These are phyloP conservation scores for Pelagophyceae sp. DNA, from an alignment of 352 stramenopile genomes.

Conservation along the genomic window DNA sequence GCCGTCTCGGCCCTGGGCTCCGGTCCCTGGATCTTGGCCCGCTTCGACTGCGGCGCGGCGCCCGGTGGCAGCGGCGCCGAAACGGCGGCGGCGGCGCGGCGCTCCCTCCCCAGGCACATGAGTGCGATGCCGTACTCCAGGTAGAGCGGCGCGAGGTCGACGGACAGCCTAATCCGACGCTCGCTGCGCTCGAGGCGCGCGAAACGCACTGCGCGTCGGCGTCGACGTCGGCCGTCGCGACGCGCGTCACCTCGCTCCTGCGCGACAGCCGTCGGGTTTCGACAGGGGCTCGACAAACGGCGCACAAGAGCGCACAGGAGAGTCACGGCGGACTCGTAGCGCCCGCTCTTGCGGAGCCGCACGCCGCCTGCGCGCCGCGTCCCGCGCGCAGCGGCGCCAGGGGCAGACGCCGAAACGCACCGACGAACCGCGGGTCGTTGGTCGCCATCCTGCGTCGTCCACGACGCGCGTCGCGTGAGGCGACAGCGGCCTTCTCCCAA, in stretches of 20 bases:
- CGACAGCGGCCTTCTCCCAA: too few species aligned
- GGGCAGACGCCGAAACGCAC: not conserved
- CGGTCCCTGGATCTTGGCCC: not conserved
- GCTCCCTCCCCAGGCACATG: not conserved
- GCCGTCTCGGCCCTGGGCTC: too few species aligned
- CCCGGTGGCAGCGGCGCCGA: not conserved
- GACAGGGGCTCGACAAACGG: not conserved
- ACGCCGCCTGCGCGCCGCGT: not conserved
- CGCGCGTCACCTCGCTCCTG: not conserved
- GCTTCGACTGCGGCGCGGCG: not conserved
- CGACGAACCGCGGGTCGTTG: not conserved
- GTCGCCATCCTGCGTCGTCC: not conserved
- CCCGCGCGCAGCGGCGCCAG: too few species aligned
- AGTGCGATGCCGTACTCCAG: not conserved
- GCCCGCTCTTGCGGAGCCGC: not conserved
- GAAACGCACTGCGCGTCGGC: not conserved
- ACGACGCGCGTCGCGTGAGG: too few species aligned
- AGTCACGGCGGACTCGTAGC: not conserved
- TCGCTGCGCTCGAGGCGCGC: not conserved
- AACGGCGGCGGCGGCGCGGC: too few species aligned
- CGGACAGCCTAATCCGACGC: not conserved
- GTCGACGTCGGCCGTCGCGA: not conserved
- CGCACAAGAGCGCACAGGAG: not conserved
- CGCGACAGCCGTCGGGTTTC: not conserved
- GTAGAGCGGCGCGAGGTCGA: slow-evolving; percentile 3